Conservation (phyloP, 2,329 filamentous ascomycete species). For the Torrubiella hemipterigena region DNA sequence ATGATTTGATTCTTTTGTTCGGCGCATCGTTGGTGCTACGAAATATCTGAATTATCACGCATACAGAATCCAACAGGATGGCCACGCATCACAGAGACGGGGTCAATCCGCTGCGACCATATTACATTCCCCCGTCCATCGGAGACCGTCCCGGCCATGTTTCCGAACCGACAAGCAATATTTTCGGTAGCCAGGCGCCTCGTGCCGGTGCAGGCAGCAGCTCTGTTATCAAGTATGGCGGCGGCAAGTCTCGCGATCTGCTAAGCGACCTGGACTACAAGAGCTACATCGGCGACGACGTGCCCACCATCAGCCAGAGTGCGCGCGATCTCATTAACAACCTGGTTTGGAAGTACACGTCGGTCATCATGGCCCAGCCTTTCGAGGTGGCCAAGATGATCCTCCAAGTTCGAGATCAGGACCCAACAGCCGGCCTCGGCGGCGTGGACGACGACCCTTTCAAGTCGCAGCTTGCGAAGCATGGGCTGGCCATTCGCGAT, state of each 20-base stretch:
- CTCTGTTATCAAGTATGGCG: conserved; percentile 38
- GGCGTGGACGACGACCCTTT: conserved; percentile 12
- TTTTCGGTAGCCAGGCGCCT: too few species aligned
- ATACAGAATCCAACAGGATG: conserved; percentile 21
- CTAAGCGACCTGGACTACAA: conserved; percentile 87
- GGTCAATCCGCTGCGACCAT: conserved; percentile 55
- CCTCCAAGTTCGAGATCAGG: conserved; percentile 60
- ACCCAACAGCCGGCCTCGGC: conserved; percentile 26
- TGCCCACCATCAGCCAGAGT: conserved; percentile 63
- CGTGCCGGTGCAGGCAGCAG: too few species aligned
- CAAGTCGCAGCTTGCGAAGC: conserved; percentile 18
- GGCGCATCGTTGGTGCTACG: too few species aligned
- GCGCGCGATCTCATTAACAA: conserved; percentile 70
- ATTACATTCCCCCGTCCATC: conserved; percentile 53
- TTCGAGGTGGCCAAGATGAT: conserved; percentile 96
- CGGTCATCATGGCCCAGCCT: conserved; percentile 79
- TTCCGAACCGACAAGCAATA: conserved; percentile 18
- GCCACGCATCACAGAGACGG: conserved; percentile 31
- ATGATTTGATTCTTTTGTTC: too few species aligned
- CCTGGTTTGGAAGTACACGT: conserved; percentile 83
- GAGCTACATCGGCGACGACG: conserved; percentile 68
- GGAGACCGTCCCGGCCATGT: conserved; percentile 29
- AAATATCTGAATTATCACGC: too few species aligned
- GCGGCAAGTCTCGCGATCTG: conserved; percentile 66
- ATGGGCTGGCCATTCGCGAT: conserved; percentile 22